These are phyloP conservation scores for Pisolithus sp. DNA, from an alignment of 768 basidiomycete species.

Conservation along the genomic window DNA sequence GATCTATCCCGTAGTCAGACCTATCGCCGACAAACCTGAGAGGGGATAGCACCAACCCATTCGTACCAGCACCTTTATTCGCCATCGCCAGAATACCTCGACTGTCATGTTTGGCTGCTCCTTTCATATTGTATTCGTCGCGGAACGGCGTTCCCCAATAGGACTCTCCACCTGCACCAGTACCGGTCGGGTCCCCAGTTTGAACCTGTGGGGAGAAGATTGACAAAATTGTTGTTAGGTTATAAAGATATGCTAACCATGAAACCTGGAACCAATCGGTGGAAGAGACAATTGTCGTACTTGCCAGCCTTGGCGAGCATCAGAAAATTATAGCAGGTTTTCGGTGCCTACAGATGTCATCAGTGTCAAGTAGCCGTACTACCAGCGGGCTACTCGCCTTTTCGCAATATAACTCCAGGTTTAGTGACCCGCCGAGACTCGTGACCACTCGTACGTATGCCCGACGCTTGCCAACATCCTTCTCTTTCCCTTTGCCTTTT, in stretches of 20 bases:
- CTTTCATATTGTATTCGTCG: slow-evolving; percentile 86
- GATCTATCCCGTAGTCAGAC: slow-evolving; percentile 43
- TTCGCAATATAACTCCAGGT: slow-evolving; percentile 82
- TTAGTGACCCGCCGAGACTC: slow-evolving; percentile 82
- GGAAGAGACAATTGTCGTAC: slow-evolving; percentile 86
- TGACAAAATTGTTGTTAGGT: neutral
- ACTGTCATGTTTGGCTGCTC: slow-evolving; percentile 80
- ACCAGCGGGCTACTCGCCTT: slow-evolving; percentile 43
- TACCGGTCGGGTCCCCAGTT: slow-evolving; percentile 96
- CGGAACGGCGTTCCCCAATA: slow-evolving; percentile 95
- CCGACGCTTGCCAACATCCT: slow-evolving; percentile 83
- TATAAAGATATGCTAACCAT: slow-evolving; percentile 53
- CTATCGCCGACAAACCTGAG: slow-evolving; percentile 1
- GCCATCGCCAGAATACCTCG: slow-evolving; percentile 92
- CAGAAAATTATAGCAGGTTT: slow-evolving; percentile 97
- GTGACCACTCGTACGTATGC: slow-evolving; percentile 97
- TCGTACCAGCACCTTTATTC: slow-evolving; percentile 87
- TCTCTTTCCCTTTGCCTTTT: slow-evolving; percentile 89
- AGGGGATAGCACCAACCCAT: slow-evolving; percentile 46
- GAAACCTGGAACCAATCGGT: slow-evolving; percentile 89
- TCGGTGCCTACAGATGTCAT: slow-evolving; percentile 66
- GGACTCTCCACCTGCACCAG: slow-evolving; percentile 87
- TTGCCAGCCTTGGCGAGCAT: slow-evolving; percentile 88
- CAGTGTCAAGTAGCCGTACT: neutral
- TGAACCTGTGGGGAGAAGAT: slow-evolving; percentile 58